These are phyloP conservation scores for Trichosporon sp. DNA, from an alignment of 1,284 basidiomycete species.

Conservation along the genomic window DNA sequence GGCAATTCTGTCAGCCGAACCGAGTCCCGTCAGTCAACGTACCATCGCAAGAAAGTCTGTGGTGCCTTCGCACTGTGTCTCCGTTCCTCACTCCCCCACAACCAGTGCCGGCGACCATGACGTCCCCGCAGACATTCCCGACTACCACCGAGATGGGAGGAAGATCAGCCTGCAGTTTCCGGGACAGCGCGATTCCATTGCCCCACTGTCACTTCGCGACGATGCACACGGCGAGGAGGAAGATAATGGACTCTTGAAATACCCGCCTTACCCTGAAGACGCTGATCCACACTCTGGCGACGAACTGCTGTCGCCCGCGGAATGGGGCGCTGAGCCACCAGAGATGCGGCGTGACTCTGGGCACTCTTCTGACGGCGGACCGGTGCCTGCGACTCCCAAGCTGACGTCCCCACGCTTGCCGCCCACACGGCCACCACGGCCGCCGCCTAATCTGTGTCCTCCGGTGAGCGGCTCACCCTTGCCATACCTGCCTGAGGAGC, in stretches of 20 bases:
- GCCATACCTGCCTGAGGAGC: background rate
- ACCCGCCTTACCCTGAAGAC: background rate
- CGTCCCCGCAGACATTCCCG: background rate
- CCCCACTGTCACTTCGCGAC: background rate
- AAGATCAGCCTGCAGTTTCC: background rate
- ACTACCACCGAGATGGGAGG: background rate
- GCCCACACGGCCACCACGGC: background rate
- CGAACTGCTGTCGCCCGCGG: background rate
- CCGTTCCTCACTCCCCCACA: background rate
- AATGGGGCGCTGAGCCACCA: background rate
- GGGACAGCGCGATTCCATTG: background rate
- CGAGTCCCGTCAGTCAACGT: background rate
- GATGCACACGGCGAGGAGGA: background rate
- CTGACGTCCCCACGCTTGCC: background rate
- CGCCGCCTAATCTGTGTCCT: background rate
- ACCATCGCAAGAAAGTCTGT: background rate
- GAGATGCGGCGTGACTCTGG: slow-evolving; percentile 3
- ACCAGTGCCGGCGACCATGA: background rate
- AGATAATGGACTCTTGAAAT: background rate
- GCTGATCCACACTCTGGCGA: background rate
- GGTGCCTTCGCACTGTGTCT: background rate
- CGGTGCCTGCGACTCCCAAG: background rate
- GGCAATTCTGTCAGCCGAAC: background rate
- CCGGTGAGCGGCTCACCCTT: background rate
- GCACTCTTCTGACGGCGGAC: background rate